Evolutionary conservation across 495 filamentous ascomycete genomes (phyloP).

Genomic region (Cercophora newfieldiana): DNA sequence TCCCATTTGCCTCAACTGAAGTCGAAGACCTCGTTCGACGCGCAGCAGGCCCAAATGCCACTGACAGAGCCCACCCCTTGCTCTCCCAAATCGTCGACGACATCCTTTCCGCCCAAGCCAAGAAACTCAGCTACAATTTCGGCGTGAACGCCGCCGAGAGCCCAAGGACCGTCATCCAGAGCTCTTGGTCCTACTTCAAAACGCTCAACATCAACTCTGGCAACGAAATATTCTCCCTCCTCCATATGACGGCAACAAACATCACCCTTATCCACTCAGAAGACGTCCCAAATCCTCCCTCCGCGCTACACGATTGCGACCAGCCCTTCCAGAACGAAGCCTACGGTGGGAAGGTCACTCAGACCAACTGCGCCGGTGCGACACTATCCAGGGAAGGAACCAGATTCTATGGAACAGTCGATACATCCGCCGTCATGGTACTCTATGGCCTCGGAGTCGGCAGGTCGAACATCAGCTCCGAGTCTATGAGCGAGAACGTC

Average conservation of each 20-base stretch:
- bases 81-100: not conserved
- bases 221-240: not conserved
- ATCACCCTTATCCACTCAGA: not conserved
- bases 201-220: not conserved
- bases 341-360: not conserved
- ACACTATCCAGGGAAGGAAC: not conserved
- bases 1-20: not conserved
- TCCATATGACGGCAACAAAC: not conserved
- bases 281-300: not conserved
- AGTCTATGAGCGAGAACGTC: not conserved
- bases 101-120: not conserved
- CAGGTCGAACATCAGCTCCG: not conserved
- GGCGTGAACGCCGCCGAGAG: not conserved
- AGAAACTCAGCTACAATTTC: not conserved
- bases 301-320: not conserved
- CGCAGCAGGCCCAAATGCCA: not conserved
- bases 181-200: not conserved
- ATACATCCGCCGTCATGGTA: not conserved
- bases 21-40: not conserved
- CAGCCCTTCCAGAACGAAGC: not conserved
- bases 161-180: not conserved
- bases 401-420: not conserved
- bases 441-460: not conserved
- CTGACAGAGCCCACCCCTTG: not conserved
- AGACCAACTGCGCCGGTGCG: not conserved